Percentiles rank a stretch among this genome's conserved stretches.
These are phyloP conservation scores for Halophytophthora polymorphica DNA, from an alignment of 352 stramenopile genomes.

Conservation along the genomic window DNA sequence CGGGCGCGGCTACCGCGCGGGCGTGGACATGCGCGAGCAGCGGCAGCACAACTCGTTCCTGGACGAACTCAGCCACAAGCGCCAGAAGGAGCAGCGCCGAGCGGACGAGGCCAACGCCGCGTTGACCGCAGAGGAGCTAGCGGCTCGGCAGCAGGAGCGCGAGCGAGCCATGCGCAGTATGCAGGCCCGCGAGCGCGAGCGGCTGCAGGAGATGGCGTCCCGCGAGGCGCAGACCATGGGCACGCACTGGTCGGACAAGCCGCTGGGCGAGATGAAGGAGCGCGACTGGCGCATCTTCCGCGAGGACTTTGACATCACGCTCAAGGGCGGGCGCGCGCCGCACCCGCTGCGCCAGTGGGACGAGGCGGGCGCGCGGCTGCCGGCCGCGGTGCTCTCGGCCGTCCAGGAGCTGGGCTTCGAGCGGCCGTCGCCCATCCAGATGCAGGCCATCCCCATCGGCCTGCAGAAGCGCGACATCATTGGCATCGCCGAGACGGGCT, in stretches of 20 bases:
- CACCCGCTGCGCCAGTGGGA: slow-evolving; percentile 93
- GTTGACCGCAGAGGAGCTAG: slow-evolving; percentile 62
- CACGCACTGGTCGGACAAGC: slow-evolving; percentile 94
- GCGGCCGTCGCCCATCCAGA: slow-evolving; percentile 97
- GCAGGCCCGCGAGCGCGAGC: slow-evolving; percentile 59
- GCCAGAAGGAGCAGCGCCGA: slow-evolving; percentile 75
- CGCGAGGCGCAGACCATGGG: slow-evolving; percentile 73
- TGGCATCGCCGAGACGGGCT: slow-evolving; percentile 98
- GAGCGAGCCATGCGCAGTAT: slow-evolving; percentile 68
- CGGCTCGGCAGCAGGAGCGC: slow-evolving; percentile 60
- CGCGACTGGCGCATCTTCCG: slow-evolving; percentile 99
- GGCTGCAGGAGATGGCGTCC: slow-evolving; percentile 61
- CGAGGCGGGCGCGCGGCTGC: slow-evolving; percentile 60
- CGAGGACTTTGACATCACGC: slow-evolving; percentile 99
- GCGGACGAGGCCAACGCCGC: slow-evolving; percentile 59
- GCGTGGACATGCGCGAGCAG: slow-evolving; percentile 92
- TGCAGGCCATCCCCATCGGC: slow-evolving; percentile 96
- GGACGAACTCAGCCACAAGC: slow-evolving; percentile 83
- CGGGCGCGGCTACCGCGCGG: slow-evolving; percentile 90
- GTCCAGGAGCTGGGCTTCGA: slow-evolving; percentile 93
- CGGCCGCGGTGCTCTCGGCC: slow-evolving; percentile 80
- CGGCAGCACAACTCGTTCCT: slow-evolving; percentile 90
- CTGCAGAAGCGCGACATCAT: slow-evolving; percentile 97
- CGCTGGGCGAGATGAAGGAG: slow-evolving; percentile 91
- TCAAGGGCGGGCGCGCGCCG: slow-evolving; percentile 86